Conservation (phyloP, 2,329 filamentous ascomycete species). For the Aspergillus udagawae region DNA sequence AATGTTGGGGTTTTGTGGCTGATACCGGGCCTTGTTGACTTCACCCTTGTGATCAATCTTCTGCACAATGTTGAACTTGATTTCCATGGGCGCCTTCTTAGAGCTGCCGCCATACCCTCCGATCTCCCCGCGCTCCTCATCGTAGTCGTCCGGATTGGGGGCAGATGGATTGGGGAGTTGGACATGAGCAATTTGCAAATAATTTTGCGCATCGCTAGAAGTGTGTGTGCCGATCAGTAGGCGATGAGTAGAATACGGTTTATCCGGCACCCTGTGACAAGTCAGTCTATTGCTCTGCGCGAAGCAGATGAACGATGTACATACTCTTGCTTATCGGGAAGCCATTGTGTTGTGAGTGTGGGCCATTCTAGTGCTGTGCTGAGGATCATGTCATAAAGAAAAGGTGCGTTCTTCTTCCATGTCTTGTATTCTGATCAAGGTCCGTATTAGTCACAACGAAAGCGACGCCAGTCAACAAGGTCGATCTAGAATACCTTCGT, state of each 20-base stretch:
- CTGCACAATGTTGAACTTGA: slow-evolving; percentile 90
- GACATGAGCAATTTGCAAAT: slow-evolving; percentile 89
- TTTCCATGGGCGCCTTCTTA: slow-evolving; percentile 63
- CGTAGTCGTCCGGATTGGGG: slow-evolving; percentile 76
- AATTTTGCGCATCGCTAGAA: slow-evolving; percentile 78
- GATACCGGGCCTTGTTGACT: slow-evolving; percentile 97
- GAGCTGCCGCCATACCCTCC: slow-evolving; percentile 77
- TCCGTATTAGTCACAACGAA: slow-evolving; percentile 1
- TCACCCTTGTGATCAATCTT: slow-evolving; percentile 95
- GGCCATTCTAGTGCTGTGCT: slow-evolving; percentile 96
- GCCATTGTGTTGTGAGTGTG: slow-evolving; percentile 95
- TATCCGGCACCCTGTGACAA: slow-evolving; percentile 63
- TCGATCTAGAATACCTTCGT: slow-evolving; percentile 62
- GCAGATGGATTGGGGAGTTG: slow-evolving; percentile 76
- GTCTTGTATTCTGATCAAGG: slow-evolving; percentile 82
- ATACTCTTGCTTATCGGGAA: slow-evolving; percentile 84
- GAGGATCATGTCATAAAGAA: slow-evolving; percentile 96
- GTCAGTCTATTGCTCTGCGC: neutral
- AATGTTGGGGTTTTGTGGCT: slow-evolving; percentile 94
- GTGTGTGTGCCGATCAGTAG: slow-evolving; percentile 94
- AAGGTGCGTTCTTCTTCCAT: slow-evolving; percentile 99
- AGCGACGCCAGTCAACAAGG: neutral
- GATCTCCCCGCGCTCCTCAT: slow-evolving; percentile 88
- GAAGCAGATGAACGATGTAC: slow-evolving; percentile 14
- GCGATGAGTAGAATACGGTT: slow-evolving; percentile 82